Conservation (phyloP, 2,329 filamentous ascomycete genomes). For the Neurospora sp. region DNA sequence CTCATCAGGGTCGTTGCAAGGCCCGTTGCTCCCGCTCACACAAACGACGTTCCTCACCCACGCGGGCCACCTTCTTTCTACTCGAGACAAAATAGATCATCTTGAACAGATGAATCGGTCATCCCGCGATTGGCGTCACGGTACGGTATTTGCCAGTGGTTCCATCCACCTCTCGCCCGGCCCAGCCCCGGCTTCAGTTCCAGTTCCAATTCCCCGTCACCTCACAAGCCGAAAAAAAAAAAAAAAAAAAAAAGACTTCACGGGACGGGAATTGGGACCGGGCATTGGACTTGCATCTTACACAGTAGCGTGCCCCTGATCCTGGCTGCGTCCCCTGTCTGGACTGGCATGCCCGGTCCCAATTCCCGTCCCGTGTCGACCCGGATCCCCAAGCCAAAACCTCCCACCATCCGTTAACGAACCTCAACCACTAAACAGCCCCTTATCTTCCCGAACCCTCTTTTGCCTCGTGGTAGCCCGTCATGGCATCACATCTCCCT, state of each 20-base stretch:
- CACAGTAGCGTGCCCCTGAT: slow-evolving; percentile 1
- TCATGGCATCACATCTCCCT: slow-evolving; percentile 13
- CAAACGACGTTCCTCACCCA: not conserved
- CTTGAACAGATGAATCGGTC: not conserved
- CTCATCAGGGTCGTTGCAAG: not conserved
- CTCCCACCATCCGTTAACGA: slow-evolving; percentile 4
- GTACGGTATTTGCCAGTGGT: not conserved
- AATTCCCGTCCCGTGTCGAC: slow-evolving; percentile 5
- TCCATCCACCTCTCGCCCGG: not conserved
- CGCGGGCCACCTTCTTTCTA: not conserved
- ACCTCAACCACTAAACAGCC: slow-evolving; percentile 13
- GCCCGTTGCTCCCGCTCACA: not conserved
- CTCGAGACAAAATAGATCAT: not conserved
- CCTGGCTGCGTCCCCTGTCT: slow-evolving; percentile 16
- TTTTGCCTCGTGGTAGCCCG: slow-evolving; percentile 20
- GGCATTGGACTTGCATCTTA: slow-evolving; percentile 4
- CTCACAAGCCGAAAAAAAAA: slow-evolving; percentile 2
- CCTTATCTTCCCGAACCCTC: slow-evolving; percentile 22
- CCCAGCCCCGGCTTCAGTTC: not conserved
- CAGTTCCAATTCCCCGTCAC: not conserved
- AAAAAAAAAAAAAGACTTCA: too few relatives aligned
- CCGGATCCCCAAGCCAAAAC: not conserved
- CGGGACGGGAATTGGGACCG: too few relatives aligned
- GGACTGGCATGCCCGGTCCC: slow-evolving; percentile 15
- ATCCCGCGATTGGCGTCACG: not conserved